These are phyloP conservation scores for Tricholoma sp. DNA, from an alignment of 768 basidiomycete species.

Conservation along the genomic window DNA sequence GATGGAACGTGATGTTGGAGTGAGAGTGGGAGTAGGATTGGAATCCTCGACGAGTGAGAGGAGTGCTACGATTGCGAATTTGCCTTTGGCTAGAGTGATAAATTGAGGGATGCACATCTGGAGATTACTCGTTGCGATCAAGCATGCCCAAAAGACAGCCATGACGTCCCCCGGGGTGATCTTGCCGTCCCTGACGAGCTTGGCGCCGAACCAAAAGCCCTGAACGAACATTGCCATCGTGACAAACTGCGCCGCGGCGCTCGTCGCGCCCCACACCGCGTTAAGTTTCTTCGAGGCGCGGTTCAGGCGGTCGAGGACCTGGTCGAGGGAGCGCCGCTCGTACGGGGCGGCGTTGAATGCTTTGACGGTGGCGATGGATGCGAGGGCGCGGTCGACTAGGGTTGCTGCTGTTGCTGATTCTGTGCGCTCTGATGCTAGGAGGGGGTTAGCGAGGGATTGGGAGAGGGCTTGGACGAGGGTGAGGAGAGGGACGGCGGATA, in stretches of 20 bases:
- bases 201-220: conserved; percentile 93
- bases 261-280: conserved; percentile 70
- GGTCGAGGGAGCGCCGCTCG: conserved; percentile 40
- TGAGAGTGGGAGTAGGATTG: conserved; percentile 22
- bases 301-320: conserved; percentile 40
- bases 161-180: conserved; percentile 75
- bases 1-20: background rate
- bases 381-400: conserved; percentile 68
- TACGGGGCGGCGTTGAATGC: conserved; percentile 74
- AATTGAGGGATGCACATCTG: conserved; percentile 84
- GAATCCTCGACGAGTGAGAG: conserved; percentile 49
- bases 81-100: conserved; percentile 75
- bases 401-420: conserved; percentile 71
- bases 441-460: conserved; percentile 62
- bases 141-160: conserved; percentile 97
- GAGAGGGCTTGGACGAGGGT: conserved; percentile 72
- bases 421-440: conserved; percentile 60
- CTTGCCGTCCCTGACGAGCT: conserved; percentile 76
- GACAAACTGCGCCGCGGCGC: conserved; percentile 70
- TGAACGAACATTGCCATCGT: conserved; percentile 93
- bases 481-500: conserved; percentile 82
- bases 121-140: conserved; percentile 83
- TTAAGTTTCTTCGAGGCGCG: conserved; percentile 49
- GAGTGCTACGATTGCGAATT: conserved; percentile 70
- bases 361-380: conserved; percentile 86